These are phyloP conservation scores for Colletotrichum limetticola DNA, from an alignment of 2,329 filamentous ascomycete species.

Conservation along the genomic window DNA sequence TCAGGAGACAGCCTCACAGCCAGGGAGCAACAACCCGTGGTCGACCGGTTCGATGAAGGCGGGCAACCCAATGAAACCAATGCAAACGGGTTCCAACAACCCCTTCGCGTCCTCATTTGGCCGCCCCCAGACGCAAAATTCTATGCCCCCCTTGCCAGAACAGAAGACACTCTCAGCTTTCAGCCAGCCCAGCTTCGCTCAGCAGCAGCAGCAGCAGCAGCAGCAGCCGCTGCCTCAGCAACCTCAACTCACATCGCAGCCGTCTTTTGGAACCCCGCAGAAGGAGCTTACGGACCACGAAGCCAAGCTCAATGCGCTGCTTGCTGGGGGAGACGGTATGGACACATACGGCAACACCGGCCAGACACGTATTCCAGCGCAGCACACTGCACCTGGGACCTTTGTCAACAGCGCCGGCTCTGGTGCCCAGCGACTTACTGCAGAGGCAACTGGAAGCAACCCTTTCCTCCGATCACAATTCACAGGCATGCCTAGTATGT, in stretches of 20 bases:
- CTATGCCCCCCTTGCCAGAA: constrained; percentile 82
- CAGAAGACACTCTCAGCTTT: constrained; percentile 78
- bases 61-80: constrained; percentile 74
- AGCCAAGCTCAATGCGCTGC: constrained; percentile 84
- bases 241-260: not conserved
- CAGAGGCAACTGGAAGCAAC: constrained; percentile 83
- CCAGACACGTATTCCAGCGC: constrained; percentile 91
- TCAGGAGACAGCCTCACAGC: constrained; percentile 72
- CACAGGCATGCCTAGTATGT: constrained; percentile 76
- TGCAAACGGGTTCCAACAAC: constrained; percentile 96
- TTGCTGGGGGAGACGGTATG: constrained; percentile 89
- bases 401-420: constrained; percentile 96
- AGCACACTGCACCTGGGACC: constrained; percentile 94
- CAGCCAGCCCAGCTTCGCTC: constrained; percentile 56
- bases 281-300: constrained; percentile 71
- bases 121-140: constrained; percentile 66
- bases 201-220: constrained; percentile 9
- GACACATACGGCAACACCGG: constrained; percentile 99
- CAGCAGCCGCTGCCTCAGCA: not conserved
- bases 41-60: constrained; percentile 70
- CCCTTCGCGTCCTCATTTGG: constrained; percentile 85
- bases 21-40: constrained; percentile 97
- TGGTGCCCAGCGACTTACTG: constrained; percentile 76
- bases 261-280: constrained; percentile 49
- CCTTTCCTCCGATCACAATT: constrained; percentile 89